Conservation (phyloP, 768 basidiomycete genomes). For the Amanita brunnescens region DNA sequence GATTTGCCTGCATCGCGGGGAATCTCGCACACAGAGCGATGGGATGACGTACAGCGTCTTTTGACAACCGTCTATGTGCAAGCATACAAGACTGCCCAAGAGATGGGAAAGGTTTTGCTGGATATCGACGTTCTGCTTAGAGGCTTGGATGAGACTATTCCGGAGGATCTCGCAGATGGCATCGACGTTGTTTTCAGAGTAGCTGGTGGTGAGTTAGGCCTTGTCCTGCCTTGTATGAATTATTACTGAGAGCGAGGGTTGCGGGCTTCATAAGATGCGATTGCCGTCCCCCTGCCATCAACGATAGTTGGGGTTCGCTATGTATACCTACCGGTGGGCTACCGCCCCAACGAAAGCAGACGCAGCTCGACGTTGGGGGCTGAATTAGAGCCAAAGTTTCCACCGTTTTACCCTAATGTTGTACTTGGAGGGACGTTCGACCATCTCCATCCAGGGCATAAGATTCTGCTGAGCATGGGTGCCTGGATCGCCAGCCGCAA, state of each 20-base stretch:
- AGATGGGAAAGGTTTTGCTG: constrained; percentile 60
- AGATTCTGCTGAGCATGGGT: constrained; percentile 90
- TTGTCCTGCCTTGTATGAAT: background rate
- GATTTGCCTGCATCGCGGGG: constrained; percentile 18
- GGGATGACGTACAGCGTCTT: constrained; percentile 64
- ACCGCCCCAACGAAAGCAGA: constrained; percentile 13
- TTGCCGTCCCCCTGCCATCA: constrained; percentile 33
- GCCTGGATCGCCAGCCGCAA: constrained; percentile 74
- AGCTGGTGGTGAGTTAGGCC: constrained; percentile 32
- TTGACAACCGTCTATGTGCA: constrained; percentile 82
- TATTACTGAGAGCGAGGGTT: background rate
- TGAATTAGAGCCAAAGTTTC: constrained; percentile 10
- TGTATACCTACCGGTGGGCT: constrained; percentile 25
- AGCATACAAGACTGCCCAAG: constrained; percentile 68
- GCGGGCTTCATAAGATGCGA: constrained; percentile 23
- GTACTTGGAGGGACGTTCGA: constrained; percentile 96
- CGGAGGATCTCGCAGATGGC: constrained; percentile 32
- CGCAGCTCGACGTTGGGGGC: constrained; percentile 12
- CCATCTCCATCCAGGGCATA: constrained; percentile 95
- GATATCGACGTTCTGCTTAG: constrained; percentile 70
- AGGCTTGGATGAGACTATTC: constrained; percentile 38
- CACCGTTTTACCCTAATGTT: constrained; percentile 51
- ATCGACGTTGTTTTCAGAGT: constrained; percentile 42
- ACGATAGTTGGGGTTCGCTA: constrained; percentile 30
- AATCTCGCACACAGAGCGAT: constrained; percentile 40